phyloP scores from a whole-genome alignment of 148 eudicot species.

The Diospyros lotus region DNA sequence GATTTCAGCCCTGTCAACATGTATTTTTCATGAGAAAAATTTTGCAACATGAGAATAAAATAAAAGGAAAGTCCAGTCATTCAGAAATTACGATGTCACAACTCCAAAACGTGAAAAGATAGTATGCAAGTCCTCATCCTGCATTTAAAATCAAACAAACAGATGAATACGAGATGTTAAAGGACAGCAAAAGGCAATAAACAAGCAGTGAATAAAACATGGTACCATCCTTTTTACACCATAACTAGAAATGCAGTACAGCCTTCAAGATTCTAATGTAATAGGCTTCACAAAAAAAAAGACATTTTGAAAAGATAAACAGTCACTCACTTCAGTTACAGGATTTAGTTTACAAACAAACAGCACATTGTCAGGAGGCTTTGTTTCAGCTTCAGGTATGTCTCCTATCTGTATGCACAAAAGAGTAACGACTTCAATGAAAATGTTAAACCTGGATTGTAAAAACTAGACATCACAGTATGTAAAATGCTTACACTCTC shows the following conservation, averaged over 20 bases:
- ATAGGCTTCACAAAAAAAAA: neutral
- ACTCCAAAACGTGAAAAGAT: conserved; percentile 93
- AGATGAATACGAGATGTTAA: conserved; percentile 1
- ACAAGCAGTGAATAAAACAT: neutral
- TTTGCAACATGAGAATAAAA: neutral
- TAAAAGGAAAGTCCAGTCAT: neutral
- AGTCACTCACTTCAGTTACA: conserved; percentile 73
- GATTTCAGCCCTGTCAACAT: conserved; percentile 67
- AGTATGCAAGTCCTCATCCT: conserved; percentile 92
- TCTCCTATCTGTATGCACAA: conserved; percentile 70
- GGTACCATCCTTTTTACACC: too few relatives aligned
- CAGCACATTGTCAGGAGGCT: conserved; percentile 92
- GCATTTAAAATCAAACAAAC: conserved; percentile 18
- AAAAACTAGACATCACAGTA: neutral
- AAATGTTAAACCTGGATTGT: conserved; percentile 8
- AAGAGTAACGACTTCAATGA: neutral
- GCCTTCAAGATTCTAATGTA: neutral
- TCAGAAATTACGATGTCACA: conserved; percentile 74
- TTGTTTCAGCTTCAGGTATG: conserved; percentile 92
- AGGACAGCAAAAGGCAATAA: conserved; percentile 1
- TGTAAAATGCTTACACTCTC: conserved; percentile 61
- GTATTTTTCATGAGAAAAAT: conserved; percentile 16
- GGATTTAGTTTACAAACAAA: conserved; percentile 97
- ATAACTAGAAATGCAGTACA: neutral
- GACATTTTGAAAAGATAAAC: neutral